phyloP scores from a whole-genome alignment of 495 filamentous ascomycete species.

The Aspergillus baeticus region DNA sequence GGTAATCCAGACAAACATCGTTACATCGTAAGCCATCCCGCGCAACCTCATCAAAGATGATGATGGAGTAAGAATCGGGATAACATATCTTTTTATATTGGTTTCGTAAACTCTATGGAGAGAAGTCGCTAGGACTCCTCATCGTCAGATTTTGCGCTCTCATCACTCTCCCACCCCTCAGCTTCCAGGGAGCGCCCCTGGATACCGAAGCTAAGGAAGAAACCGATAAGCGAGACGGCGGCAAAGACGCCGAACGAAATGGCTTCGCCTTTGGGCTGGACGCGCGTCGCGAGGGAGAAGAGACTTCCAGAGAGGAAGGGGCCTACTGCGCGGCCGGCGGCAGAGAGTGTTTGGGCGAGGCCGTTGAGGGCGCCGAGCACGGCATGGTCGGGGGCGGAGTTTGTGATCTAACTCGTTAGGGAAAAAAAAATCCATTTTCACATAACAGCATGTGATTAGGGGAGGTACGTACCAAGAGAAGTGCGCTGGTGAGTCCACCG shows the following conservation, averaged over 20 bases:
- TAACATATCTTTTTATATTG: too few relatives aligned
- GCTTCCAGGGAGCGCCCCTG: constrained; percentile 58
- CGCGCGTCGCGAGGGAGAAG: constrained; percentile 68
- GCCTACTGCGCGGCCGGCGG: constrained; percentile 83
- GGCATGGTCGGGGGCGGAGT: constrained; percentile 81
- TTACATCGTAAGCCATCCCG: constrained; percentile 1
- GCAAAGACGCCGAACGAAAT: constrained; percentile 83
- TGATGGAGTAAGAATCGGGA: too few relatives aligned
- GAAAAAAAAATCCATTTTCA: too few relatives aligned
- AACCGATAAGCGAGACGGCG: constrained; percentile 72
- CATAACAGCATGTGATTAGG: not conserved
- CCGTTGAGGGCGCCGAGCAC: constrained; percentile 90
- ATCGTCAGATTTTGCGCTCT: constrained; percentile 49
- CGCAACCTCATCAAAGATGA: too few relatives aligned
- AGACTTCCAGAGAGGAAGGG: constrained; percentile 85
- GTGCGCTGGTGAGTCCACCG: constrained; percentile 81
- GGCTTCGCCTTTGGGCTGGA: constrained; percentile 78
- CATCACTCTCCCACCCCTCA: constrained; percentile 58
- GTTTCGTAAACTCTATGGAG: too few relatives aligned
- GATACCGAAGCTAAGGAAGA: constrained; percentile 72
- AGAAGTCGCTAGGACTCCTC: constrained; percentile 20
- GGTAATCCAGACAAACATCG: not conserved
- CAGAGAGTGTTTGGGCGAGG: constrained; percentile 89
- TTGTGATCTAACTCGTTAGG: constrained; percentile 68
- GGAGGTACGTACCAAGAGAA: constrained; percentile 67